Conservation (phyloP, 139 green algal species). For the Coelastrella sp. region DNA sequence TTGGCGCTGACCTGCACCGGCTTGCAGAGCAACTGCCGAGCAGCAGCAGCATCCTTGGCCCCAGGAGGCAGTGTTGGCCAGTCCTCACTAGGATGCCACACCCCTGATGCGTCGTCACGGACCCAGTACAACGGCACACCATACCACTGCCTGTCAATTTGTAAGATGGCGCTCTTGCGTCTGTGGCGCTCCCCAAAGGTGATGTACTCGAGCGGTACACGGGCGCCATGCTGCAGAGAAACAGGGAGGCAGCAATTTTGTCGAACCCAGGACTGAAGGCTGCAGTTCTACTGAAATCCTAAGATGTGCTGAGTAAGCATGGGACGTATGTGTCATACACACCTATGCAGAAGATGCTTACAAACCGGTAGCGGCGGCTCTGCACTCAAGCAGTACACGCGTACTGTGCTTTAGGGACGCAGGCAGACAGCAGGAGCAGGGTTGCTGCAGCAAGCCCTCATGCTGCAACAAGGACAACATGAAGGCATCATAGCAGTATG, state of each 20-base stretch:
- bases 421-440: no score
- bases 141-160: conserved; percentile 86
- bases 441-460: no score
- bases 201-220: conserved; percentile 85
- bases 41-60: neutral
- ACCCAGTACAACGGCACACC: conserved; percentile 78
- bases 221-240: conserved; percentile 60
- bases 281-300: no score
- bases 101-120: conserved; percentile 75
- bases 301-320: no score
- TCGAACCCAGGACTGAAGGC: no score
- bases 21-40: neutral
- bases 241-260: neutral
- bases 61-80: conserved; percentile 55
- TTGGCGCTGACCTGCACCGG: neutral
- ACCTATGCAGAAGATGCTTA: no score
- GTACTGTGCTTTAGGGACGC: no score
- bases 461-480: no score
- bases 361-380: no score
- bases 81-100: conserved; percentile 63
- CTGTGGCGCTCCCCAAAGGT: conserved; percentile 78
- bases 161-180: conserved; percentile 67
- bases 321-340: no score
- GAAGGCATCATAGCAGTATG: no score
- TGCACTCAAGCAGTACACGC: no score